A percentile compares a stretch with the other conserved stretches of the same genome.
Evolutionary conservation across 2,329 filamentous ascomycete genomes (phyloP).

Genomic region (Ramichloridium luteum): DNA sequence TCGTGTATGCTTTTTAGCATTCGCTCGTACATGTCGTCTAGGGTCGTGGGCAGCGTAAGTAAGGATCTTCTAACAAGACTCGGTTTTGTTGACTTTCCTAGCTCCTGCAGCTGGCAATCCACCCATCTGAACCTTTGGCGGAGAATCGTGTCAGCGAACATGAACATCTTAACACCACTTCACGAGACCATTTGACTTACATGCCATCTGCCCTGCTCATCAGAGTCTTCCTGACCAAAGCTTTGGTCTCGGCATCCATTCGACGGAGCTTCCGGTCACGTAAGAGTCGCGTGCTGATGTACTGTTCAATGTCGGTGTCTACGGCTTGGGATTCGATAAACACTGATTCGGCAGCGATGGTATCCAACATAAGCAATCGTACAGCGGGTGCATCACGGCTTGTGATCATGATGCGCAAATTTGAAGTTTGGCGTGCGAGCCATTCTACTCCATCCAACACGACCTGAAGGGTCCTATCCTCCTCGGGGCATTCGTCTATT

Average conservation of each 20-base stretch:
- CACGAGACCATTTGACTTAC: constrained; percentile 6
- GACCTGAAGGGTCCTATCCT: constrained; percentile 5
- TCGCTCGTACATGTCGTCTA: constrained; percentile 13
- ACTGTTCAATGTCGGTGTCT: constrained; percentile 11
- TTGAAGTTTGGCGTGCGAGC: constrained; percentile 4
- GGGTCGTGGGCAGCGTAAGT: constrained; percentile 5
- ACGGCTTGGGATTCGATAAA: constrained; percentile 3
- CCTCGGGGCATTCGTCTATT: constrained; percentile 22
- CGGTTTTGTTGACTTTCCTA: constrained; percentile 7
- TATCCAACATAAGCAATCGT: constrained; percentile 4
- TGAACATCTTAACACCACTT: not conserved
- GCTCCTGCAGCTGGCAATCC: constrained; percentile 9
- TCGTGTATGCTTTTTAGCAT: constrained; percentile 9
- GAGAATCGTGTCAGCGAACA: not conserved
- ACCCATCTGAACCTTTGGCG: constrained; percentile 12
- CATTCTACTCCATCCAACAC: constrained; percentile 7
- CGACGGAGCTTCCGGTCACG: constrained; percentile 2
- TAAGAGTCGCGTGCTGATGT: constrained; percentile 7
- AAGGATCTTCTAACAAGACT: constrained; percentile 8
- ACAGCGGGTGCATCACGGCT: constrained; percentile 13
- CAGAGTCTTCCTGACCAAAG: constrained; percentile 9
- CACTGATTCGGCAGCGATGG: constrained; percentile 3
- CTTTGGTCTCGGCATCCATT: constrained; percentile 5
- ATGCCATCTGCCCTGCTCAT: constrained; percentile 11
- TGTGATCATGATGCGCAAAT: constrained; percentile 11